A percentile compares a stretch with the other conserved stretches of the same genome.
Conservation (phyloP, 345 rosid genomes). For the Clausena lansium region DNA sequence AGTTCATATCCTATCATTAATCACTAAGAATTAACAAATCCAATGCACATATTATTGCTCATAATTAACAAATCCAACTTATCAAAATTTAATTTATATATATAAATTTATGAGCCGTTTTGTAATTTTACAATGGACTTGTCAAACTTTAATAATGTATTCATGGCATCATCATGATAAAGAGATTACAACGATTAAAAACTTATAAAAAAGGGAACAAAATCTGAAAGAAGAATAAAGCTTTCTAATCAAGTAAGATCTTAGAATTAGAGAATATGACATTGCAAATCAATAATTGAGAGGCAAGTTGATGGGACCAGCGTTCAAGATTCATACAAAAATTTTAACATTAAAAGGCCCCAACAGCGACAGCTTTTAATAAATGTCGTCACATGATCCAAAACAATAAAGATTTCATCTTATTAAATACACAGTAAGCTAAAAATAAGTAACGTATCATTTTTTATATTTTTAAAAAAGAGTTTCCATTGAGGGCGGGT, state of each 20-base stretch:
- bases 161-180: background rate
- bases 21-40: background rate
- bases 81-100: too few relatives aligned
- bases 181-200: background rate
- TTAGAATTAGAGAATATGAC: background rate
- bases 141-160: too few relatives aligned
- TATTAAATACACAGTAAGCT: background rate
- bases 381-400: conserved; percentile 25
- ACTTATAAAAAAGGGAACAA: background rate
- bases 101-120: background rate
- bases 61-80: background rate
- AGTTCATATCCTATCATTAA: too few relatives aligned
- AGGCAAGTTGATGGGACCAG: background rate
- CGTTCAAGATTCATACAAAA: background rate
- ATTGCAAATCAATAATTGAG: conserved; percentile 4
- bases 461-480: too few relatives aligned
- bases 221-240: background rate
- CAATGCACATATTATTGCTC: background rate
- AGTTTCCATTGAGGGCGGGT: conserved; percentile 8
- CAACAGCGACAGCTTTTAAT: background rate
- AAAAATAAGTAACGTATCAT: background rate
- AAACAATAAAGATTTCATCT: background rate
- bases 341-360: conserved; percentile 1
- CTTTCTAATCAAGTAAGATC: background rate
- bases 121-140: too few relatives aligned